A percentile compares a stretch with the other conserved stretches of the same genome.
Conservation (phyloP, 1,284 basidiomycete species). For the Malassezia sympodialis region DNA sequence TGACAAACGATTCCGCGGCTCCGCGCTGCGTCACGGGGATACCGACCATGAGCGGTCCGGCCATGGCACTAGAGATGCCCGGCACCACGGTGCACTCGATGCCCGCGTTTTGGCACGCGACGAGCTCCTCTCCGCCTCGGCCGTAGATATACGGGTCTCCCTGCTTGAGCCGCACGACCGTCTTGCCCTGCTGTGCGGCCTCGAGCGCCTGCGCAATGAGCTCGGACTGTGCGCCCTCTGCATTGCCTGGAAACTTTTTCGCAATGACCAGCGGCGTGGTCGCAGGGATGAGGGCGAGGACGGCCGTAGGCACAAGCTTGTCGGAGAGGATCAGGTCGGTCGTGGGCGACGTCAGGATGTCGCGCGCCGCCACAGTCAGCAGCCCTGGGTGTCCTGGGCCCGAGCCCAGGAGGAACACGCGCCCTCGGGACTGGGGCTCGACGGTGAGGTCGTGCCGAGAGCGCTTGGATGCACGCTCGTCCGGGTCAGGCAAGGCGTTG, state of each 20-base stretch:
- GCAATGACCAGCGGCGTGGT: constrained; percentile 63
- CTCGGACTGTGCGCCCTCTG: constrained; percentile 83
- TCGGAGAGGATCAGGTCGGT: constrained; percentile 83
- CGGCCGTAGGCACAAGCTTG: constrained; percentile 86
- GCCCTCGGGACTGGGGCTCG: constrained; percentile 15
- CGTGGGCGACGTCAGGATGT: constrained; percentile 59
- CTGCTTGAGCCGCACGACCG: constrained; percentile 87
- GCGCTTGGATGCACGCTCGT: constrained; percentile 1
- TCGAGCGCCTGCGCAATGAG: constrained; percentile 82
- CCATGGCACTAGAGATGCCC: constrained; percentile 76
- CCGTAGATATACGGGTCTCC: constrained; percentile 93
- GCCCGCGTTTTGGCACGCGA: constrained; percentile 76
- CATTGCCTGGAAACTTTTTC: constrained; percentile 93
- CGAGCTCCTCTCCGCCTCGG: constrained; percentile 82
- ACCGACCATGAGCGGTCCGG: constrained; percentile 75
- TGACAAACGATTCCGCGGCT: constrained; percentile 73
- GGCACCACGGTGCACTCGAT: constrained; percentile 75
- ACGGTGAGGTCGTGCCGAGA: constrained; percentile 10
- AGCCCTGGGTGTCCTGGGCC: constrained; percentile 88
- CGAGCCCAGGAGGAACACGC: constrained; percentile 69
- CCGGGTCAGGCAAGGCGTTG: background rate
- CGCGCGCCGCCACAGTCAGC: constrained; percentile 75
- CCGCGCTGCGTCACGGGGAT: constrained; percentile 93
- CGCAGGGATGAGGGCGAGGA: constrained; percentile 72
- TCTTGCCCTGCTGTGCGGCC: constrained; percentile 66